Evolutionary conservation across 2,329 filamentous ascomycete species (phyloP).

Genomic region (Phaeoacremonium minimum): DNA sequence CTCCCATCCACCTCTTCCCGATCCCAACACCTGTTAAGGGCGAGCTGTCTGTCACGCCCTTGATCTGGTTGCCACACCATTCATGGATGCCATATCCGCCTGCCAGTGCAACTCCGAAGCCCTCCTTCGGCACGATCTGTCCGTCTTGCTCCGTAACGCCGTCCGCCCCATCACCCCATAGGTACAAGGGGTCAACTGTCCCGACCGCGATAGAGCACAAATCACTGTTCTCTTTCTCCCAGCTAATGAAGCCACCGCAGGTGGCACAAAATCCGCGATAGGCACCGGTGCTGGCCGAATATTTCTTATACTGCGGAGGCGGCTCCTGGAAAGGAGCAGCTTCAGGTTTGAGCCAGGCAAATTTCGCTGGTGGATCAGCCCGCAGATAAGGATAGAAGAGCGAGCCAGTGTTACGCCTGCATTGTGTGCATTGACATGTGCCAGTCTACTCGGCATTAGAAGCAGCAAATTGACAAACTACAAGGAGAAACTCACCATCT

Average conservation of each 20-base stretch:
- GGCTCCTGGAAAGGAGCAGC: slow-evolving; percentile 5
- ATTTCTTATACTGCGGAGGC: slow-evolving; percentile 29
- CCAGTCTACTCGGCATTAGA: slow-evolving; percentile 31
- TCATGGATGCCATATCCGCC: slow-evolving; percentile 29
- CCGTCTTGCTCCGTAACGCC: slow-evolving; percentile 8
- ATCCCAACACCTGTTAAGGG: slow-evolving; percentile 11
- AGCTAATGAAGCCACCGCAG: slow-evolving; percentile 47
- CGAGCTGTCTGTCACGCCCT: slow-evolving; percentile 41
- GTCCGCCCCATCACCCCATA: slow-evolving; percentile 24
- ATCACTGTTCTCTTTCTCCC: slow-evolving; percentile 25
- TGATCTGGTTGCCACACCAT: slow-evolving; percentile 40
- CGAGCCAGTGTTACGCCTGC: slow-evolving; percentile 45
- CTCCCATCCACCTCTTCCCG: slow-evolving; percentile 8
- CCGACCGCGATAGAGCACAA: slow-evolving; percentile 33
- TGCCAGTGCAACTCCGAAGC: slow-evolving; percentile 33
- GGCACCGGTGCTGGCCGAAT: slow-evolving; percentile 30
- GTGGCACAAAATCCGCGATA: slow-evolving; percentile 42
- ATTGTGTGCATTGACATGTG: slow-evolving; percentile 53
- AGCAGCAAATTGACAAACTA: too few species aligned
- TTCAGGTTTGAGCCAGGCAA: slow-evolving; percentile 12
- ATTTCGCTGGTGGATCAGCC: slow-evolving; percentile 24
- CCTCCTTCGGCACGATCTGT: slow-evolving; percentile 14
- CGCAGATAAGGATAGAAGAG: slow-evolving; percentile 37
- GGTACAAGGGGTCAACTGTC: slow-evolving; percentile 36
- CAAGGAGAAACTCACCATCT: slow-evolving; percentile 4